Conservation (phyloP, 805 yeast species). For the Ogataea paradorogensis region DNA sequence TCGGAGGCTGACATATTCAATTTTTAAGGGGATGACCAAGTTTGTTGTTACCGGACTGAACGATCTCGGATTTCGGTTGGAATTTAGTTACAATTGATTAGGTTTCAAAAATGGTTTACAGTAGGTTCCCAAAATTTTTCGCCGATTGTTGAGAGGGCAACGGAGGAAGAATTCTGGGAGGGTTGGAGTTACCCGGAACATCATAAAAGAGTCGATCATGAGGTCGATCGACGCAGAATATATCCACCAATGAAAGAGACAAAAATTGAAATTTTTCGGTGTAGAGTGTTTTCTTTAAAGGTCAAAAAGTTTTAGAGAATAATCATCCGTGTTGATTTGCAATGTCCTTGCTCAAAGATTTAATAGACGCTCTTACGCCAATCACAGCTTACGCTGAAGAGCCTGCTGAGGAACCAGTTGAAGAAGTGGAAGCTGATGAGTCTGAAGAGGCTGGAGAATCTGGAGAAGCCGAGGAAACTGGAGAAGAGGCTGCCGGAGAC, state of each 20-base stretch:
- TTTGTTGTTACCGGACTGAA: conserved; percentile 2
- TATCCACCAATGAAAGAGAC: conserved; percentile 25
- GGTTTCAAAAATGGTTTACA: background rate
- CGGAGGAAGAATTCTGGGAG: background rate
- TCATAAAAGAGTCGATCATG: background rate
- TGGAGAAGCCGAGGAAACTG: conserved; percentile 31
- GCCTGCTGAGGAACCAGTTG: conserved; percentile 31
- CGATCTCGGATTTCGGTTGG: background rate
- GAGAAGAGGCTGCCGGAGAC: conserved; percentile 49
- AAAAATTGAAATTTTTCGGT: conserved; percentile 25
- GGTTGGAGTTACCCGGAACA: background rate
- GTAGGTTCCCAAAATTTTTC: conserved; percentile 9
- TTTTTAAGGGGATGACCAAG: conserved; percentile 5
- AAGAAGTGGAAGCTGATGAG: conserved; percentile 27
- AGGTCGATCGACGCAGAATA: conserved; percentile 4
- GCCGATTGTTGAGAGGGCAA: conserved; percentile 8
- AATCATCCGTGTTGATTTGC: conserved; percentile 12
- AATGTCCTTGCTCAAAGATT: conserved; percentile 57
- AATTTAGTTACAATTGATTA: conserved; percentile 1
- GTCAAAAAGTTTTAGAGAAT: conserved; percentile 9
- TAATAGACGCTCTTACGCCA: conserved; percentile 78
- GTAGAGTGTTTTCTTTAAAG: conserved; percentile 9
- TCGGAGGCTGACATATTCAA: conserved; percentile 11
- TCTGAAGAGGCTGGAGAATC: conserved; percentile 31
- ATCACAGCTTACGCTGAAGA: conserved; percentile 81